These are phyloP conservation scores for Colletotrichum sp. DNA, from an alignment of 2,329 filamentous ascomycete species.

Conservation along the genomic window DNA sequence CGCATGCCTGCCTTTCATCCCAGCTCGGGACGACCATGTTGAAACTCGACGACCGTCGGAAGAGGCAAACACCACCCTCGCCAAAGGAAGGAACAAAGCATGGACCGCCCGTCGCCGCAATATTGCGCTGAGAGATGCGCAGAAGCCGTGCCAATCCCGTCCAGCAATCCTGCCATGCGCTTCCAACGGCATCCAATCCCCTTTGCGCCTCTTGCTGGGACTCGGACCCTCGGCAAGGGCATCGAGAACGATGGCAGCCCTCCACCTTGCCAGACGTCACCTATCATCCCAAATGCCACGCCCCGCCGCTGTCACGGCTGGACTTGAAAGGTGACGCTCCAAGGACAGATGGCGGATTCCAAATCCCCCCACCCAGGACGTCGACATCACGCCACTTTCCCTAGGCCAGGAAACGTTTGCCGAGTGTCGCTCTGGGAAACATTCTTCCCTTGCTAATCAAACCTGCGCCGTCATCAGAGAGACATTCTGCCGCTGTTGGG, in stretches of 20 bases:
- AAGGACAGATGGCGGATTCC: not conserved
- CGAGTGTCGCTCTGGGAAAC: conserved; percentile 7
- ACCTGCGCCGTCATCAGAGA: not conserved
- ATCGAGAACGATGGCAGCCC: not conserved
- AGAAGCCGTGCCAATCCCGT: conserved; percentile 16
- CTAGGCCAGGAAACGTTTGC: not conserved
- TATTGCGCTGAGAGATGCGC: not conserved
- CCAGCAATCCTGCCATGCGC: not conserved
- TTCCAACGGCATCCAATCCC: not conserved
- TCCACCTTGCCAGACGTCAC: conserved; percentile 1
- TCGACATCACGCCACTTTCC: conserved; percentile 1
- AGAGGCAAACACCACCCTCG: not conserved
- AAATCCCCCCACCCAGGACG: not conserved
- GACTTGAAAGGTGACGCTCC: not conserved
- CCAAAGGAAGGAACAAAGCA: not conserved
- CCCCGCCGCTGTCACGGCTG: not conserved
- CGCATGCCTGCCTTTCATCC: conserved; percentile 10
- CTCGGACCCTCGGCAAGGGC: conserved; percentile 1
- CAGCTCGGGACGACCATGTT: conserved; percentile 12
- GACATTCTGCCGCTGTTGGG: not conserved
- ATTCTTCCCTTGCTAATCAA: conserved; percentile 7
- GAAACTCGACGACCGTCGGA: conserved; percentile 14
- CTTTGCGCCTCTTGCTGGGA: not conserved
- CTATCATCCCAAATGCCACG: not conserved
- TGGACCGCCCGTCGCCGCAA: not conserved